These are phyloP conservation scores for Irpex lacteus DNA, from an alignment of 1,284 basidiomycete species.

Conservation along the genomic window DNA sequence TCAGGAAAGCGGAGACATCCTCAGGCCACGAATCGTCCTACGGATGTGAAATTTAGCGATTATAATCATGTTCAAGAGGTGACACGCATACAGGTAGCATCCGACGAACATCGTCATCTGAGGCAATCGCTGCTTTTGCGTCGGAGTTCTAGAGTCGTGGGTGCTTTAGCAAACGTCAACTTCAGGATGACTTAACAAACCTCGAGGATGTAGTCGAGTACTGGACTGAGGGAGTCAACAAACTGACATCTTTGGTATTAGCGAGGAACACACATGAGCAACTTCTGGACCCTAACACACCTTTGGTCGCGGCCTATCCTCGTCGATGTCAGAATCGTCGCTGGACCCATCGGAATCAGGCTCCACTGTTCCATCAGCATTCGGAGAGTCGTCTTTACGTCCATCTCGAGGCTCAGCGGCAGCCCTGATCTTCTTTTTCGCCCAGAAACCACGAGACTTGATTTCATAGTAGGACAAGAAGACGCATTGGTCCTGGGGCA, in stretches of 20 bases:
- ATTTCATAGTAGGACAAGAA: conserved; percentile 9
- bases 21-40: neutral
- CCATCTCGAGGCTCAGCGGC: neutral
- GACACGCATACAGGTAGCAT: neutral
- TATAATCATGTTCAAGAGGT: neutral
- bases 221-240: neutral
- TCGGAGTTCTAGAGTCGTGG: neutral
- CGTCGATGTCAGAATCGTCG: neutral
- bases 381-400: neutral
- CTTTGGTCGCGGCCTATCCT: neutral
- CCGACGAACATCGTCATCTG: neutral
- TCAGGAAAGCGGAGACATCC: neutral
- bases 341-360: neutral
- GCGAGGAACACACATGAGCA: neutral
- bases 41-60: too few relatives aligned
- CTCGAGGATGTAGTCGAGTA: conserved; percentile 3
- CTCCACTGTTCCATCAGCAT: neutral
- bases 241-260: neutral
- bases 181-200: neutral
- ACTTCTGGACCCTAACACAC: neutral
- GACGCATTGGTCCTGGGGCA: conserved; percentile 7
- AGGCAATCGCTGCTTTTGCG: neutral
- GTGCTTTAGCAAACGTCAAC: neutral
- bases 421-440: conserved; percentile 4
- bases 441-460: conserved; percentile 1